Conservation (phyloP, 2,329 filamentous ascomycete species). For the Fusarium sp. region DNA sequence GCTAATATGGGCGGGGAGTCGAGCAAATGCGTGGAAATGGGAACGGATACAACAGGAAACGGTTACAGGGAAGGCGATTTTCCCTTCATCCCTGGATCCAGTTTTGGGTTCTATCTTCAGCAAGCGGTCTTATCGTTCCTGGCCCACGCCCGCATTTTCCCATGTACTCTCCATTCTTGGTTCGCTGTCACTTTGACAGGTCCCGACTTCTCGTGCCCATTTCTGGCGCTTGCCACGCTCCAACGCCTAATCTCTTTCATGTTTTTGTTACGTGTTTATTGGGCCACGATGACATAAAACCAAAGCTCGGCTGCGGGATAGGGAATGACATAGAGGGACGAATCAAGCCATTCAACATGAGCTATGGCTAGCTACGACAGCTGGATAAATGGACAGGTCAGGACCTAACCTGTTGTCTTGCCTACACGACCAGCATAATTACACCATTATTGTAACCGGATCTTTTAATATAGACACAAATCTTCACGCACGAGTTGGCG, state of each 20-base stretch:
- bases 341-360: constrained; percentile 51
- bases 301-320: constrained; percentile 41
- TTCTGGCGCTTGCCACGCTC: neutral
- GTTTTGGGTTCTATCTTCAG: constrained; percentile 22
- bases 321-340: constrained; percentile 39
- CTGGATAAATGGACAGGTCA: constrained; percentile 16
- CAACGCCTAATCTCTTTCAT: neutral
- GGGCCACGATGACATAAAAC: constrained; percentile 35
- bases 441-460: constrained; percentile 17
- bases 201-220: neutral
- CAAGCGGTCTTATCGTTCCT: constrained; percentile 23
- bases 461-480: constrained; percentile 17
- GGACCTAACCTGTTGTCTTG: constrained; percentile 8
- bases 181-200: neutral
- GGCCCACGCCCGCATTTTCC: constrained; percentile 9
- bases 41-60: constrained; percentile 26
- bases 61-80: constrained; percentile 29
- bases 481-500: constrained; percentile 3
- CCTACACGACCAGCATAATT: constrained; percentile 21
- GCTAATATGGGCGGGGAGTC: constrained; percentile 13
- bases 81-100: constrained; percentile 17
- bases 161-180: neutral
- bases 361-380: constrained; percentile 43
- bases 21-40: constrained; percentile 19
- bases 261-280: constrained; percentile 22